Percentiles rank a stretch among this genome's conserved stretches.
These are phyloP conservation scores for Candida coleopterorum DNA, from an alignment of 805 yeast genomes.

Conservation along the genomic window DNA sequence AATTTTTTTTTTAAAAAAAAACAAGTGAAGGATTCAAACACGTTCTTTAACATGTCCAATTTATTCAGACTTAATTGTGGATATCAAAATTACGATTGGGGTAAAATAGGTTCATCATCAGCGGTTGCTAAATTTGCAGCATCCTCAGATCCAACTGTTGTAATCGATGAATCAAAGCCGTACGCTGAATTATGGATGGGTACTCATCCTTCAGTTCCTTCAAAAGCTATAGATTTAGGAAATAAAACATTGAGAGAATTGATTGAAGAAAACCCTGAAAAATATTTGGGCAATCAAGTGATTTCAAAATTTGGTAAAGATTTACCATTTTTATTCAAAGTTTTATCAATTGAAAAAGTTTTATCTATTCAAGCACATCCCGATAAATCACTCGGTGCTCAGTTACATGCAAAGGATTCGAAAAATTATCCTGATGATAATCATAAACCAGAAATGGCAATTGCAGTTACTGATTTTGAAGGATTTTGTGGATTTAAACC, in stretches of 20 bases:
- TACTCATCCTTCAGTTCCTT: constrained; percentile 90
- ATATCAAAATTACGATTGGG: constrained; percentile 82
- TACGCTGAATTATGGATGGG: constrained; percentile 99
- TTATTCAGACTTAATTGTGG: constrained; percentile 48
- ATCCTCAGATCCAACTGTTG: constrained; percentile 55
- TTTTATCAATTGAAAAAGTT: constrained; percentile 87
- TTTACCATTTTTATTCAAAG: constrained; percentile 91
- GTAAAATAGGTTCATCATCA: constrained; percentile 76
- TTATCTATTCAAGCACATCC: constrained; percentile 97
- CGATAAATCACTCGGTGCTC: constrained; percentile 76
- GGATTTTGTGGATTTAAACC: constrained; percentile 99
- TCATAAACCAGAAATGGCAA: constrained; percentile 99
- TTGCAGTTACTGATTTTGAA: constrained; percentile 92
- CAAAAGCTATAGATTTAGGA: constrained; percentile 45
- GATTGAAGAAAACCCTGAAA: constrained; percentile 54
- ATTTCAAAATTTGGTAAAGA: constrained; percentile 69
- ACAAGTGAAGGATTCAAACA: neutral
- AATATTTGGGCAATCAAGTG: constrained; percentile 54
- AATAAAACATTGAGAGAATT: constrained; percentile 64
- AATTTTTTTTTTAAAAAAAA: neutral
- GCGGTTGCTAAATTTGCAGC: constrained; percentile 88
- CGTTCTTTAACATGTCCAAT: constrained; percentile 19
- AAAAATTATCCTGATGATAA: constrained; percentile 95
- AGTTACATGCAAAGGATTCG: constrained; percentile 78
- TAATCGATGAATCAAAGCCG: constrained; percentile 70